Conservation (phyloP, 1,284 basidiomycete genomes). For the Retiboletus fuscus region DNA sequence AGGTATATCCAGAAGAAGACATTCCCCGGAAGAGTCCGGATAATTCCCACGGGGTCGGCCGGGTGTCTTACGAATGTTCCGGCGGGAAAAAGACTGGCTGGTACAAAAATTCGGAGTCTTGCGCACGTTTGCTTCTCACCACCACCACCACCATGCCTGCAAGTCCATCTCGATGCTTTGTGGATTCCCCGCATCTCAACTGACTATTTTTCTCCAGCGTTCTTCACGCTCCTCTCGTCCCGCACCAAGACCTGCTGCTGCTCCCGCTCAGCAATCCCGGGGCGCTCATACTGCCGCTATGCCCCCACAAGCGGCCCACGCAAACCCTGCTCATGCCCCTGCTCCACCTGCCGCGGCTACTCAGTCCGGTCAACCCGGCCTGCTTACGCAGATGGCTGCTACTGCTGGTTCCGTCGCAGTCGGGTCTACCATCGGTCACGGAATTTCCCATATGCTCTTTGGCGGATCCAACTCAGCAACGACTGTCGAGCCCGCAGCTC, state of each 20-base stretch:
- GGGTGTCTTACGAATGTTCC: conserved; percentile 35
- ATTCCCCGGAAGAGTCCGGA: conserved; percentile 12
- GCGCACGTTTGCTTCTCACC: conserved; percentile 33
- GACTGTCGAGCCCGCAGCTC: conserved; percentile 55
- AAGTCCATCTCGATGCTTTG: conserved; percentile 47
- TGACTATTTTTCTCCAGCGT: conserved; percentile 55
- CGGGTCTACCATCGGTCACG: conserved; percentile 87
- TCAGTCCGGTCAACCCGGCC: conserved; percentile 64
- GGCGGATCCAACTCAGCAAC: conserved; percentile 56
- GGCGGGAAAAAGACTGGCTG: conserved; percentile 29
- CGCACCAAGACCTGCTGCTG: conserved; percentile 64
- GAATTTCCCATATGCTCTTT: conserved; percentile 86
- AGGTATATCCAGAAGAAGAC: conserved; percentile 25
- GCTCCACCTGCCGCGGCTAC: conserved; percentile 48
- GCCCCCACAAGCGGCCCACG: conserved; percentile 51
- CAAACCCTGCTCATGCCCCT: conserved; percentile 58
- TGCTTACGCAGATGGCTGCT: conserved; percentile 87
- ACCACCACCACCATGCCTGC: conserved; percentile 68
- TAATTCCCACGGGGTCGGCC: conserved; percentile 40
- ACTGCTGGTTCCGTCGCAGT: conserved; percentile 90
- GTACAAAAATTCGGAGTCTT: conserved; percentile 29
- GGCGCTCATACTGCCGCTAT: conserved; percentile 48
- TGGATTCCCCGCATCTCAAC: conserved; percentile 3
- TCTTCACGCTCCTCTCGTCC: conserved; percentile 72
- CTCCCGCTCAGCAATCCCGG: conserved; percentile 50